Conservation (phyloP, 306 rosid genomes). For the Citrullus colocynthis region DNA sequence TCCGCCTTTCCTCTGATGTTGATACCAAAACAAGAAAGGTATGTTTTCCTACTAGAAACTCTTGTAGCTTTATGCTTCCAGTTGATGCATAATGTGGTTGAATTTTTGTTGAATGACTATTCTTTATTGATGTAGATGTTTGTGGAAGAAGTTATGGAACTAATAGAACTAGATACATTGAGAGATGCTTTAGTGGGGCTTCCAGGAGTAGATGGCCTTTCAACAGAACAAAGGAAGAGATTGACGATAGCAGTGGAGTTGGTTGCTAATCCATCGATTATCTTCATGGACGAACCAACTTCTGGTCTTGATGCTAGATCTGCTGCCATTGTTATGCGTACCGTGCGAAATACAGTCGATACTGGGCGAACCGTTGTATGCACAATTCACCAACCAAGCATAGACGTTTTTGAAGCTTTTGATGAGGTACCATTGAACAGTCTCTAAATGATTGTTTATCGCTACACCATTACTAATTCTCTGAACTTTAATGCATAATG, state of each 20-base stretch:
- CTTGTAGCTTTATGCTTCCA: background rate
- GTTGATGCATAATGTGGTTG: background rate
- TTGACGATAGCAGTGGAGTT: conserved; percentile 38
- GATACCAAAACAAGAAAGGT: conserved; percentile 32
- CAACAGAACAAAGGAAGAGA: conserved; percentile 38
- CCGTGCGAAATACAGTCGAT: conserved; percentile 35
- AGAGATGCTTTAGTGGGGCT: conserved; percentile 32
- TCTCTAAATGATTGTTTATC: background rate
- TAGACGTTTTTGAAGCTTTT: conserved; percentile 36
- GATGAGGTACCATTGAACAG: conserved; percentile 19
- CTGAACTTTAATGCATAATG: background rate
- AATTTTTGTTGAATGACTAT: background rate
- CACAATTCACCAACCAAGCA: conserved; percentile 43
- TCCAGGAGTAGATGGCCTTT: conserved; percentile 36
- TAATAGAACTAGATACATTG: conserved; percentile 29
- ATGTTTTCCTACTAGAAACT: background rate
- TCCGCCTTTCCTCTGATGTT: conserved; percentile 39
- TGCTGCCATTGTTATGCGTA: conserved; percentile 43
- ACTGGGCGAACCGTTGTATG: conserved; percentile 40
- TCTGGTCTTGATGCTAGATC: conserved; percentile 44
- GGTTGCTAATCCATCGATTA: conserved; percentile 35
- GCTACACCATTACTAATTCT: background rate
- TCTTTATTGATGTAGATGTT: conserved; percentile 19
- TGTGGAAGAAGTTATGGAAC: conserved; percentile 32
- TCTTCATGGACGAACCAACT: conserved; percentile 46